A percentile compares a stretch with the other conserved stretches of the same genome.
These are phyloP conservation scores for Perkinsus chesapeaki DNA, from an alignment of 169 alveolate species.

Conservation along the genomic window DNA sequence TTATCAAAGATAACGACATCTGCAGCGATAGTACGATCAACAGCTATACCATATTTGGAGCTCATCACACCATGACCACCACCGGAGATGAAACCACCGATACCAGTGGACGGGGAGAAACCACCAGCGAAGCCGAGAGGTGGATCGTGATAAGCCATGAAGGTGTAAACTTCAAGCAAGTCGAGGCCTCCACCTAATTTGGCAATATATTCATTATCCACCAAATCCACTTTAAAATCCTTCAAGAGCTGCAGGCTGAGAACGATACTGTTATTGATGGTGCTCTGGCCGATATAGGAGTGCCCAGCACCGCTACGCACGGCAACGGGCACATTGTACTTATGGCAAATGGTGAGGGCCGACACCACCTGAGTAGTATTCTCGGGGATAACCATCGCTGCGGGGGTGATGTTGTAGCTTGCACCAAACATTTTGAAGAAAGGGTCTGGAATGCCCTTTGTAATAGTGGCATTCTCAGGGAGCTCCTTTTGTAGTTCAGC, in stretches of 20 bases:
- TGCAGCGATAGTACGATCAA: not conserved
- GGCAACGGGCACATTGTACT: not conserved
- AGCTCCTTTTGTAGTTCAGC: not conserved
- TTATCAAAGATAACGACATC: not conserved
- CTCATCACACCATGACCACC: not conserved
- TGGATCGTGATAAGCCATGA: not conserved
- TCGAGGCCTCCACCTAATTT: not conserved
- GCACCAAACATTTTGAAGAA: not conserved
- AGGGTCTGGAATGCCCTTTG: not conserved
- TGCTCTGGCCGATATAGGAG: conserved; percentile 1
- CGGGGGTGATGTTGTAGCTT: not conserved
- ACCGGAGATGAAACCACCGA: not conserved
- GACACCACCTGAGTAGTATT: not conserved
- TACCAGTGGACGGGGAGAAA: not conserved
- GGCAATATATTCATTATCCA: not conserved
- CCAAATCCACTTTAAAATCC: not conserved
- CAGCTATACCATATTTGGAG: not conserved
- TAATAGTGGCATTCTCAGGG: not conserved
- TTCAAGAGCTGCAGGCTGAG: not conserved
- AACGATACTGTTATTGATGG: not conserved
- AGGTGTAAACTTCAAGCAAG: not conserved
- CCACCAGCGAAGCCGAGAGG: not conserved
- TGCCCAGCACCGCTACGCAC: not conserved
- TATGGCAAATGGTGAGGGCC: not conserved
- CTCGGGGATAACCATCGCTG: not conserved